Percentiles rank a stretch among this genome's conserved stretches.
phyloP scores from a whole-genome alignment of 2,329 filamentous ascomycete species.

The Xenoacremonium recifei region DNA sequence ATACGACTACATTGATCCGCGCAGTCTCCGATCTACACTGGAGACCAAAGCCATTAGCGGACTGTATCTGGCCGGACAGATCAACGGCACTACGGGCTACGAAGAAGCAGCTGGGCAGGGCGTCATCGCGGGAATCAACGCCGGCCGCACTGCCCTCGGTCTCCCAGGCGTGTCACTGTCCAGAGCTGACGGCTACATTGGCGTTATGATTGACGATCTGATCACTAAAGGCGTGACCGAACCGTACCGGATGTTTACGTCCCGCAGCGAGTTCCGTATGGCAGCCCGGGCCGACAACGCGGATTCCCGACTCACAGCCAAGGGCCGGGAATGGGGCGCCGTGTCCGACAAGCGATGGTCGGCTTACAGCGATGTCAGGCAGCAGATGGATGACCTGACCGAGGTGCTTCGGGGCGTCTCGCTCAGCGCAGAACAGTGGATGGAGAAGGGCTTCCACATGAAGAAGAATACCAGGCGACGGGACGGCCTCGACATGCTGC shows the following conservation, averaged over 20 bases:
- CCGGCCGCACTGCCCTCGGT: slow-evolving; percentile 72
- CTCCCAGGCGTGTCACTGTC: slow-evolving; percentile 67
- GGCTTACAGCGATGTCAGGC: slow-evolving; percentile 62
- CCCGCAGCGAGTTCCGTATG: slow-evolving; percentile 92
- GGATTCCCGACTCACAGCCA: slow-evolving; percentile 78
- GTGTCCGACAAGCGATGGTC: slow-evolving; percentile 78
- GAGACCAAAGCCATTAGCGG: slow-evolving; percentile 91
- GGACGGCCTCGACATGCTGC: slow-evolving; percentile 76
- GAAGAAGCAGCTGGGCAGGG: slow-evolving; percentile 96
- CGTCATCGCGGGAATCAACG: slow-evolving; percentile 89
- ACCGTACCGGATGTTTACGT: slow-evolving; percentile 98
- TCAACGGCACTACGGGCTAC: slow-evolving; percentile 97
- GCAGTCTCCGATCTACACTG: slow-evolving; percentile 80
- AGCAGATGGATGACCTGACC: slow-evolving; percentile 67
- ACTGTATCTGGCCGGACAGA: slow-evolving; percentile 90
- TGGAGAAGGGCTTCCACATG: slow-evolving; percentile 65
- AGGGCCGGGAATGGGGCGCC: slow-evolving; percentile 73
- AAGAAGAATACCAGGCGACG: slow-evolving; percentile 65
- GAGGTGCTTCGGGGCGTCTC: slow-evolving; percentile 56
- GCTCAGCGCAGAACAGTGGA: slow-evolving; percentile 65
- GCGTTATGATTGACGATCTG: slow-evolving; percentile 97
- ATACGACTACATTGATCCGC: slow-evolving; percentile 97
- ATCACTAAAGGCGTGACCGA: slow-evolving; percentile 96
- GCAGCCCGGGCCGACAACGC: slow-evolving; percentile 91
- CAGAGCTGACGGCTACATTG: slow-evolving; percentile 90